phyloP scores from a whole-genome alignment of 2,329 filamentous ascomycete species.

The Atkinsonella texensis region DNA sequence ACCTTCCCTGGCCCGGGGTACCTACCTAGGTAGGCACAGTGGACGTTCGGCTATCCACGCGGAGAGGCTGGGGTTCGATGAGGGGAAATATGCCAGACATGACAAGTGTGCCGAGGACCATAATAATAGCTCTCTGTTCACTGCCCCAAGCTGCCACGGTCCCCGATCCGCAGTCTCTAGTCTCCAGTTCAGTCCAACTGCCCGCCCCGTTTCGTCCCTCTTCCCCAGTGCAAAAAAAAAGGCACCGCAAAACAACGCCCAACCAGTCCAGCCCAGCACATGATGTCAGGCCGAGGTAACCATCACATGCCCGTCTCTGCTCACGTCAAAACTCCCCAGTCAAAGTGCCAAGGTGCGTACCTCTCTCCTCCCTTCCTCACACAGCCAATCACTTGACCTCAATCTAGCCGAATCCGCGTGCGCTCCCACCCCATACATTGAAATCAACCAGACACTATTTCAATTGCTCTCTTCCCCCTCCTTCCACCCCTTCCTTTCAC shows the following conservation, averaged over 20 bases:
- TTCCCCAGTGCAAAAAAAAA: too few relatives aligned
- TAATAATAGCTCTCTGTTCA: too few relatives aligned
- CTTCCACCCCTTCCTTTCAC: neutral
- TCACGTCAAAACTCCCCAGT: neutral
- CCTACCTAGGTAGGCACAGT: too few relatives aligned
- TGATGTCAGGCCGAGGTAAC: constrained; percentile 7
- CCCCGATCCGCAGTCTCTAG: too few relatives aligned
- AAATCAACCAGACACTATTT: neutral
- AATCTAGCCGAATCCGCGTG: neutral
- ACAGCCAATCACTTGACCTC: neutral
- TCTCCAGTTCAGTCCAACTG: too few relatives aligned
- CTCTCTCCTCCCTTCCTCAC: neutral
- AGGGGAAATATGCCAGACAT: neutral
- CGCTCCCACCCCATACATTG: neutral
- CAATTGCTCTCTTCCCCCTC: neutral
- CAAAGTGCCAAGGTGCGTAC: neutral
- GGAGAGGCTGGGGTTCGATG: neutral
- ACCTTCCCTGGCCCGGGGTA: too few relatives aligned
- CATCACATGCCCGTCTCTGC: constrained; percentile 4
- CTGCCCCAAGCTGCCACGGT: too few relatives aligned
- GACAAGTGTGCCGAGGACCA: neutral
- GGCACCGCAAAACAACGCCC: neutral
- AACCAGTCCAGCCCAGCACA: neutral
- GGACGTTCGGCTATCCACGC: neutral
- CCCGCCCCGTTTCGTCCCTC: too few relatives aligned